phyloP scores from a whole-genome alignment of 768 basidiomycete genomes.

The Naganishia vaughanmartiniae region DNA sequence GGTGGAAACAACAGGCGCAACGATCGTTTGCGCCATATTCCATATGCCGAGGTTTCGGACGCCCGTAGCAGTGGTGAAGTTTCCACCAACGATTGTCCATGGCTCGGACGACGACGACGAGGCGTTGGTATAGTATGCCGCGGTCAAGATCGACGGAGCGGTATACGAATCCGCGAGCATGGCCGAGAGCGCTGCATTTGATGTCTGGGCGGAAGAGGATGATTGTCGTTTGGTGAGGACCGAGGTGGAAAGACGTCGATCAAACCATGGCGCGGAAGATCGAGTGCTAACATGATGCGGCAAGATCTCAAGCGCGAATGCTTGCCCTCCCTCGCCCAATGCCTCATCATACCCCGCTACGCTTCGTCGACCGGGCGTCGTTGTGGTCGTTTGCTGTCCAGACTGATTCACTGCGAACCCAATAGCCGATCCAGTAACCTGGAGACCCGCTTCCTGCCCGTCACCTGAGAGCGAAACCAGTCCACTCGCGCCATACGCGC shows the following conservation, averaged over 20 bases:
- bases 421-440: slow-evolving; percentile 55
- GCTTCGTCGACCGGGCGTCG: neutral
- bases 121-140: slow-evolving; percentile 78
- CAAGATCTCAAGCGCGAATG: neutral
- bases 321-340: neutral
- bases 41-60: slow-evolving; percentile 70
- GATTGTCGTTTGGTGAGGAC: slow-evolving; percentile 51
- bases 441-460: slow-evolving; percentile 44
- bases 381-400: neutral
- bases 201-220: slow-evolving; percentile 59
- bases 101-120: slow-evolving; percentile 60
- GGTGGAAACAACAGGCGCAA: slow-evolving; percentile 46
- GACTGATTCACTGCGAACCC: slow-evolving; percentile 6
- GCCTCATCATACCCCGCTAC: neutral
- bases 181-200: slow-evolving; percentile 53
- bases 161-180: slow-evolving; percentile 58
- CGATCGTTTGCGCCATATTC: slow-evolving; percentile 57
- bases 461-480: slow-evolving; percentile 73
- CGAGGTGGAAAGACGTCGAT: slow-evolving; percentile 5
- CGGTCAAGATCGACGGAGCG: slow-evolving; percentile 81
- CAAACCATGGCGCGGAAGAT: neutral
- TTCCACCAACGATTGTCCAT: slow-evolving; percentile 79
- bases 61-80: slow-evolving; percentile 65
- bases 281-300: neutral
- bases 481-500: slow-evolving; percentile 69